These are phyloP conservation scores for Metschnikowia aberdeeniae DNA, from an alignment of 805 yeast species.

Conservation along the genomic window DNA sequence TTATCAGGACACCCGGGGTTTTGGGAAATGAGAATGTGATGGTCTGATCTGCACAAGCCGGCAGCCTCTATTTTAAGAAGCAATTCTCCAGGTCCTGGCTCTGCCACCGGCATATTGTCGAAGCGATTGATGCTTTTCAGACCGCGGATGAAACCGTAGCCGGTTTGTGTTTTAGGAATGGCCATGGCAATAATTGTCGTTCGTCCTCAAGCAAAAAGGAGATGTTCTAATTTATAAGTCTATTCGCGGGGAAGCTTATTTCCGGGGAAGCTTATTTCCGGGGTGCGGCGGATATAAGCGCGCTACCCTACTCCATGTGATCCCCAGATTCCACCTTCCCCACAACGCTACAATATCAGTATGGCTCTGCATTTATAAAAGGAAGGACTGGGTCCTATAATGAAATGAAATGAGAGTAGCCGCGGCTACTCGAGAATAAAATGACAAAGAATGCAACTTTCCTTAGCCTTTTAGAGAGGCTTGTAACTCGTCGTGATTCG, in stretches of 20 bases:
- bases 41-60: slow-evolving; percentile 43
- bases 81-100: slow-evolving; percentile 27
- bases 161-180: slow-evolving; percentile 28
- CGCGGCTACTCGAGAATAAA: not conserved
- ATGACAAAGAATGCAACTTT: slow-evolving; percentile 6
- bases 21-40: slow-evolving; percentile 28
- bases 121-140: slow-evolving; percentile 22
- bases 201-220: too few species aligned
- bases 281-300: not conserved
- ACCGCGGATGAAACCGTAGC: slow-evolving; percentile 33
- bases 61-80: slow-evolving; percentile 40
- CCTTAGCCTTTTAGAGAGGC: slow-evolving; percentile 7
- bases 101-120: slow-evolving; percentile 27
- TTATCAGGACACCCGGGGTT: slow-evolving; percentile 20
- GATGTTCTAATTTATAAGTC: too few species aligned
- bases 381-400: not conserved
- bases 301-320: not conserved
- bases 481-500: slow-evolving; percentile 9
- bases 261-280: not conserved
- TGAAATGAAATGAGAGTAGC: slow-evolving; percentile 8
- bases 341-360: not conserved
- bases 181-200: slow-evolving; percentile 5
- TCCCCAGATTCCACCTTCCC: too few species aligned
- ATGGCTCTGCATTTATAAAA: slow-evolving; percentile 7
- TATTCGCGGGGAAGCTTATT: not conserved